Conservation (phyloP, 345 rosid species). For the Mallotus nudiflorus region DNA sequence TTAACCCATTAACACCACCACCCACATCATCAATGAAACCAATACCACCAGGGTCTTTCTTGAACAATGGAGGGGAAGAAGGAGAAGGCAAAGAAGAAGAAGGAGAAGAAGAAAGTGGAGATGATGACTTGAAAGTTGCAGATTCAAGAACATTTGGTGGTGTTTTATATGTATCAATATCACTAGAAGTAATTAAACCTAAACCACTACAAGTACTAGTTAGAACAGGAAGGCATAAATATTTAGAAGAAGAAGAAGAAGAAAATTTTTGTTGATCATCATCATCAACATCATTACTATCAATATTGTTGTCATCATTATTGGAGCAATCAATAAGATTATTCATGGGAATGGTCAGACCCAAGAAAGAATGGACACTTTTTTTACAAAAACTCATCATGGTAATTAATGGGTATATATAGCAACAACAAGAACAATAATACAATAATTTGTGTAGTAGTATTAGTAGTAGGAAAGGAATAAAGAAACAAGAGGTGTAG, state of each 20-base stretch:
- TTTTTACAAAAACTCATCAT: conserved; percentile 57
- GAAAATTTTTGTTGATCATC: no score
- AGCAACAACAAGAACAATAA: no score
- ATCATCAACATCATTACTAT: no score
- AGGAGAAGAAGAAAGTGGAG: background rate
- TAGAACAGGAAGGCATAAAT: background rate
- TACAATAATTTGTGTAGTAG: no score
- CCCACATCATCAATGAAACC: conserved; percentile 51
- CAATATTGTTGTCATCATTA: no score
- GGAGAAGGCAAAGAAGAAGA: background rate
- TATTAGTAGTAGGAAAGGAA: no score
- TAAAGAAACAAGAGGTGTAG: background rate
- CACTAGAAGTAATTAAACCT: conserved; percentile 34
- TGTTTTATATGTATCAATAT: conserved; percentile 14
- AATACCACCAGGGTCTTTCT: conserved; percentile 40
- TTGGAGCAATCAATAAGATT: background rate
- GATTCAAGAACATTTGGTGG: conserved; percentile 45
- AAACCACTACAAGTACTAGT: conserved; percentile 12
- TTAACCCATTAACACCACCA: conserved; percentile 50
- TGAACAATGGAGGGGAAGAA: background rate
- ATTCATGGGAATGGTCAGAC: conserved; percentile 18
- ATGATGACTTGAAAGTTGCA: conserved; percentile 11
- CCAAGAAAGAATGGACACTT: conserved; percentile 47
- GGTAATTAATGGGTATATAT: no score
- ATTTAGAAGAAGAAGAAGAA: conserved; percentile 14